These are phyloP conservation scores for Blastobotrys indianensis DNA, from an alignment of 1,139 yeast genomes.

Conservation along the genomic window DNA sequence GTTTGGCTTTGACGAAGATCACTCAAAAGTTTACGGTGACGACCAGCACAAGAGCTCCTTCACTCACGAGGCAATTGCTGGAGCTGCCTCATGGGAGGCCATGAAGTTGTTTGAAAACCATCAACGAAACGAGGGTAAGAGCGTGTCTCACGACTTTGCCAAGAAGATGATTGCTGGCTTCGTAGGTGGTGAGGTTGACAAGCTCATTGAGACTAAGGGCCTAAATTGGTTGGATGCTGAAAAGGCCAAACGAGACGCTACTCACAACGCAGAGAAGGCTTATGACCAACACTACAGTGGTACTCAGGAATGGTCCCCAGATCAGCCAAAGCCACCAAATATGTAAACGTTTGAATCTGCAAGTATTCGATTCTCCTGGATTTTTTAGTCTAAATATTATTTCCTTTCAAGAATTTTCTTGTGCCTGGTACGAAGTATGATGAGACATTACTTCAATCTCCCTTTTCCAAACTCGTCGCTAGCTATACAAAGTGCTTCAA, in stretches of 20 bases:
- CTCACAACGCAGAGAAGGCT: slow-evolving; percentile 22
- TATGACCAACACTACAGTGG: slow-evolving; percentile 32
- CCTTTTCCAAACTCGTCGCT: too few species aligned
- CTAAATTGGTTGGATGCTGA: slow-evolving; percentile 39
- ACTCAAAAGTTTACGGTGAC: slow-evolving; percentile 23
- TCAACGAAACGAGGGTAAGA: slow-evolving; percentile 31
- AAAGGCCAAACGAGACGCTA: slow-evolving; percentile 27
- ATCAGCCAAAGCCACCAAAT: slow-evolving; percentile 17
- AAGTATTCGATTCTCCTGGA: too few species aligned
- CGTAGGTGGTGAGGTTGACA: slow-evolving; percentile 35
- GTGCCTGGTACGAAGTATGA: too few species aligned
- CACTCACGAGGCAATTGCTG: slow-evolving; percentile 32
- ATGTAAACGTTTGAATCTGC: too few species aligned
- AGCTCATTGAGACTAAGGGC: slow-evolving; percentile 33
- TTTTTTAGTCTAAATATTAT: too few species aligned
- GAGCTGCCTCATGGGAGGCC: slow-evolving; percentile 33
- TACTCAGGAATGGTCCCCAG: slow-evolving; percentile 23
- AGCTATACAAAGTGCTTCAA: too few species aligned
- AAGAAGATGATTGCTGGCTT: slow-evolving; percentile 31
- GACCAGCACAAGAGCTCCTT: slow-evolving; percentile 27
- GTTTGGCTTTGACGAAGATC: slow-evolving; percentile 26
- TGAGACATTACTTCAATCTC: too few species aligned
- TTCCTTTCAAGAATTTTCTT: too few species aligned
- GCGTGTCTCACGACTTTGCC: slow-evolving; percentile 29
- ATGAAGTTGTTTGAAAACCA: slow-evolving; percentile 28